Evolutionary conservation across 805 yeast species (phyloP), one percentile per base, ranked within the genome.

Genomic region (Naumovozyma castellii): DNA sequence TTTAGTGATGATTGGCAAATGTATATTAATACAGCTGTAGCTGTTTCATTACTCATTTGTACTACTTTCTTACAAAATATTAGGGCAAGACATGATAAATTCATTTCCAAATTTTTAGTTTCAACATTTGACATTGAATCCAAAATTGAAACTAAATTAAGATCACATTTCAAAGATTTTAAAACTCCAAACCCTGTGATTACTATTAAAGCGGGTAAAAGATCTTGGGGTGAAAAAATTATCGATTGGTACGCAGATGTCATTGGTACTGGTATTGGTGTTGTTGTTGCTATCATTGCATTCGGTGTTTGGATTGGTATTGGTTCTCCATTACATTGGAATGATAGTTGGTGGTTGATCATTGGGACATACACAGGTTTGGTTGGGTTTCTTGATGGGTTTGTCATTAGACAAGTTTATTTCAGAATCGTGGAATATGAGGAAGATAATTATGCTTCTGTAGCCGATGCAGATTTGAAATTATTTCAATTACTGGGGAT

Each of bases 281-380:
- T 66, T 1, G 31, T 56, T 3, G 51, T 68, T 32, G 58, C 66
- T 13, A 29, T 51, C 14, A 45, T 43, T 18, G 71, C 59, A 9
- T 57, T 68, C 38, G 49, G 47, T 12, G 60, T 48, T 16, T 68
- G 73, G 73, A 14, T 66, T 14, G 50, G 51, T 17, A 51, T 66
- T 27, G 73, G 73, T 32, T 37, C 47, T 31, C 39, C 53, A n/a
- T 55, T 68, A 65, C 19, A 48, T 25, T 68, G 64, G 62, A 46
- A 47, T 46, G 60, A 56, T 35, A 54, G 65, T 41, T 68, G 72
- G 73, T 68, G 71, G 71, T 50, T 68, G 32, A 65, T 68, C 32
- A 67, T 66, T 44, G 73, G 73, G 35, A 67, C 73, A 2, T 68
- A 68, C 43, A 65, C 72, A 0, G 73, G 73, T 15, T 52, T 68